phyloP scores from a whole-genome alignment of 768 basidiomycete genomes.

The Termitomyces bulborhizus region DNA sequence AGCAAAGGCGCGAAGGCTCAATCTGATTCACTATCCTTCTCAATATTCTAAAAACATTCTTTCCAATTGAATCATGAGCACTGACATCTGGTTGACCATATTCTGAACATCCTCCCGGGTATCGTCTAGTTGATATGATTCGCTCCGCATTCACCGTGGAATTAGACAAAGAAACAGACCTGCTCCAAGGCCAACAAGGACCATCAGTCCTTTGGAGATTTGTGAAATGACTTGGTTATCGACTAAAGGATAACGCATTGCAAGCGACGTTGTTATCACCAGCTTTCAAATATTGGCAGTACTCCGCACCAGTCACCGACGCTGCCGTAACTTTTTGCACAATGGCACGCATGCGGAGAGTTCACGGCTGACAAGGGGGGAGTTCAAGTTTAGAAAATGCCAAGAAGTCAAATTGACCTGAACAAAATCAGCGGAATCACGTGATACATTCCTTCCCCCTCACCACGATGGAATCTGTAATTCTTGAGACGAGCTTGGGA shows the following conservation, averaged over 20 bases:
- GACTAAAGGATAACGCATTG: conserved; percentile 42
- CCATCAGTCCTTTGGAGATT: conserved; percentile 83
- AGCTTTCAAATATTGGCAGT: not conserved
- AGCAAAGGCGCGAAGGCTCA: conserved; percentile 69
- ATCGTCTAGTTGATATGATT: conserved; percentile 55
- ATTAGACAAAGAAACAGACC: conserved; percentile 37
- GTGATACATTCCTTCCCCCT: not conserved
- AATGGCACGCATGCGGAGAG: conserved; percentile 66
- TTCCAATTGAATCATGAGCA: not conserved
- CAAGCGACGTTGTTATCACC: not conserved
- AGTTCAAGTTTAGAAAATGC: not conserved
- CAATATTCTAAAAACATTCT: not conserved
- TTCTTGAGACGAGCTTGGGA: conserved; percentile 81
- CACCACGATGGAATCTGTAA: conserved; percentile 46
- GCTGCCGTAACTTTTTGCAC: conserved; percentile 80
- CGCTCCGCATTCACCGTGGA: not conserved
- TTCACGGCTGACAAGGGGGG: not conserved
- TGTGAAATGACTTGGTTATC: conserved; percentile 73
- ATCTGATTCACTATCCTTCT: conserved; percentile 30
- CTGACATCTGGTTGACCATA: conserved; percentile 81
- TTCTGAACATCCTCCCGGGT: conserved; percentile 63
- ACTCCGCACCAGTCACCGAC: conserved; percentile 65
- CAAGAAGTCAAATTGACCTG: not conserved
- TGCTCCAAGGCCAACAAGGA: conserved; percentile 83
- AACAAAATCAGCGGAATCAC: conserved; percentile 2